Evolutionary conservation across 768 basidiomycete species (phyloP).

Genomic region (Tremella fuciformis): DNA sequence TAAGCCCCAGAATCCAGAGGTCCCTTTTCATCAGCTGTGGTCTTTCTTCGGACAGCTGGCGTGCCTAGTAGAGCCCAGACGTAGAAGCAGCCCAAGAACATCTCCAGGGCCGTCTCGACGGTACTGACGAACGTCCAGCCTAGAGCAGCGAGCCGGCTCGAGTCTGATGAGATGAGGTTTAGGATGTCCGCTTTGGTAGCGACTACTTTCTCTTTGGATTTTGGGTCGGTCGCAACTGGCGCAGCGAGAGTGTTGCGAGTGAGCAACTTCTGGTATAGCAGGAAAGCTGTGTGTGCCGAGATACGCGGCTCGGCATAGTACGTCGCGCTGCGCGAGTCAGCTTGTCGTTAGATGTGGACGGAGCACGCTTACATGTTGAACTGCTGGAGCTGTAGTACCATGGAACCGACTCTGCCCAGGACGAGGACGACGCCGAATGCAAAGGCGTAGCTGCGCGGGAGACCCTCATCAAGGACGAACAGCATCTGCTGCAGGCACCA

Average conservation of each 20-base stretch:
- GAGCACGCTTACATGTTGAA: slow-evolving; percentile 21
- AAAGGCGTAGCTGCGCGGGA: slow-evolving; percentile 7
- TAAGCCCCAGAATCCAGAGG: slow-evolving; percentile 37
- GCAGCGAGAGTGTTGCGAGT: slow-evolving; percentile 28
- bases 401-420: slow-evolving; percentile 11
- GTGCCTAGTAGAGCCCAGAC: slow-evolving; percentile 40
- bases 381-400: slow-evolving; percentile 15
- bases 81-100: slow-evolving; percentile 29
- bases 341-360: not conserved
- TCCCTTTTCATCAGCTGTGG: slow-evolving; percentile 16
- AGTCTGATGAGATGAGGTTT: slow-evolving; percentile 35
- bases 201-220: slow-evolving; percentile 4
- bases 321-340: slow-evolving; percentile 12
- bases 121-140: slow-evolving; percentile 19
- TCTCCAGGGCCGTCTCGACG: slow-evolving; percentile 19
- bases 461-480: slow-evolving; percentile 20
- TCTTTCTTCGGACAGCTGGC: not conserved
- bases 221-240: not conserved
- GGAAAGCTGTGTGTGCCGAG: slow-evolving; percentile 20
- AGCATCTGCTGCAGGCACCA: slow-evolving; percentile 34
- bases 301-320: slow-evolving; percentile 18
- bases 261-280: slow-evolving; percentile 34
- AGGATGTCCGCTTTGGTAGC: slow-evolving; percentile 38
- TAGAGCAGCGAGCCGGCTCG: slow-evolving; percentile 10
- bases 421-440: slow-evolving; percentile 28